phyloP scores from a whole-genome alignment of 2,329 filamentous ascomycete species.

The Sporothrix brunneoviolacea region DNA sequence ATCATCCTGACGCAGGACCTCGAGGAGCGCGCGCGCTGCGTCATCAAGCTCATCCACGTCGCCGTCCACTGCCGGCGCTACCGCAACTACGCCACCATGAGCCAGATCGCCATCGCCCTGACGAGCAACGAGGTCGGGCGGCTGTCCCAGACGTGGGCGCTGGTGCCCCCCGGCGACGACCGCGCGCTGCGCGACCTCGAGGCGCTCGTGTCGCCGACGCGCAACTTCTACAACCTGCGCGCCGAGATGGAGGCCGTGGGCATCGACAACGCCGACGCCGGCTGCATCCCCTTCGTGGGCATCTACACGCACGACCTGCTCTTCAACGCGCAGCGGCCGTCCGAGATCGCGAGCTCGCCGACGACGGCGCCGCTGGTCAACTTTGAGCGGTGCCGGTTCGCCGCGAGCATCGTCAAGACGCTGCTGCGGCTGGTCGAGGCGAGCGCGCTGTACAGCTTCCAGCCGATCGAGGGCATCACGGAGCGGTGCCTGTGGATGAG shows the following conservation, averaged over 20 bases:
- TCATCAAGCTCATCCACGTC: slow-evolving; percentile 78
- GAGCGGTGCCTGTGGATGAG: slow-evolving; percentile 83
- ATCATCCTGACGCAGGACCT: slow-evolving; percentile 65
- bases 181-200: slow-evolving; percentile 63
- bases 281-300: slow-evolving; percentile 78
- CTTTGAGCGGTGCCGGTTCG: slow-evolving; percentile 73
- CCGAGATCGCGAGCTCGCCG: slow-evolving; percentile 63
- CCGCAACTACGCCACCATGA: slow-evolving; percentile 79
- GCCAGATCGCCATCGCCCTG: slow-evolving; percentile 70
- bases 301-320: slow-evolving; percentile 79
- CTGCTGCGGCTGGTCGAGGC: slow-evolving; percentile 72
- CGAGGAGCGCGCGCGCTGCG: slow-evolving; percentile 66
- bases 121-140: slow-evolving; percentile 66
- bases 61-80: slow-evolving; percentile 67
- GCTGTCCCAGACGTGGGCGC: slow-evolving; percentile 62
- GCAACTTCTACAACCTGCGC: slow-evolving; percentile 70
- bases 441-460: slow-evolving; percentile 66
- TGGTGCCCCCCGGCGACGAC: slow-evolving; percentile 60
- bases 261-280: slow-evolving; percentile 47
- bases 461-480: slow-evolving; percentile 68
- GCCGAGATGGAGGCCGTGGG: slow-evolving; percentile 70
- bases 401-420: slow-evolving; percentile 72
- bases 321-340: slow-evolving; percentile 72
- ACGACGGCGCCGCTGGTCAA: slow-evolving; percentile 66
- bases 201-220: slow-evolving; percentile 64